Percentiles rank a stretch among this genome's conserved stretches.
These are phyloP conservation scores for Malus fusca DNA, from an alignment of 306 rosid species.

Conservation along the genomic window DNA sequence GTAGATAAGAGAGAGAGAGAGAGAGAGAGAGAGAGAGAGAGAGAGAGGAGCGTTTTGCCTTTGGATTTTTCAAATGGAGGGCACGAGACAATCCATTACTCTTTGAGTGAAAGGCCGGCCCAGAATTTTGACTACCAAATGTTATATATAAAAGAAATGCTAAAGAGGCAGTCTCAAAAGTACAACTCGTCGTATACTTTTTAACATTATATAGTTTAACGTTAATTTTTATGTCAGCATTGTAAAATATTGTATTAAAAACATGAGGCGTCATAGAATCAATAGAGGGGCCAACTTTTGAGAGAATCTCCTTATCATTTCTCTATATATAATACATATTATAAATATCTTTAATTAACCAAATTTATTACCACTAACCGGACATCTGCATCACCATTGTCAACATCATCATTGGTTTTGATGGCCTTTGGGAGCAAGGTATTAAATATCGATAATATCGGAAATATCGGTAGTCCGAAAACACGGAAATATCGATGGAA, in stretches of 20 bases:
- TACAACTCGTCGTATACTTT: too few relatives aligned
- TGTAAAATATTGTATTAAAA: too few relatives aligned
- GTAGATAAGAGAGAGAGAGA: conserved; percentile 1
- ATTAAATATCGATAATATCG: too few relatives aligned
- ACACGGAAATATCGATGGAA: too few relatives aligned
- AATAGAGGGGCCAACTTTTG: too few relatives aligned
- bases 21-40: not conserved
- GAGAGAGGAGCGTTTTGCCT: not conserved
- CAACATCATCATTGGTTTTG: conserved; percentile 11
- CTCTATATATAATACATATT: too few relatives aligned
- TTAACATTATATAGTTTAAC: too few relatives aligned
- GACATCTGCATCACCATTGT: conserved; percentile 12
- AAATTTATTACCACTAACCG: not conserved
- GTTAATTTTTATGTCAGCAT: too few relatives aligned
- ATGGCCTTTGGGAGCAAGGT: not conserved
- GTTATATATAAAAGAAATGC: not conserved
- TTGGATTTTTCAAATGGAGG: conserved; percentile 13
- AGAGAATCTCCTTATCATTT: too few relatives aligned
- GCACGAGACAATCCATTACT: not conserved
- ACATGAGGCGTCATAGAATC: too few relatives aligned
- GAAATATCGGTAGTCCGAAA: too few relatives aligned
- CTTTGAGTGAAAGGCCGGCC: conserved; percentile 8
- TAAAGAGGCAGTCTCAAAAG: too few relatives aligned
- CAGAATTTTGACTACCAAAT: conserved; percentile 5
- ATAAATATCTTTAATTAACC: not conserved